Evolutionary conservation across 106 monocot species (phyloP), one percentile per base, ranked within the genome.

Genomic region (Dendrobium officinale): DNA sequence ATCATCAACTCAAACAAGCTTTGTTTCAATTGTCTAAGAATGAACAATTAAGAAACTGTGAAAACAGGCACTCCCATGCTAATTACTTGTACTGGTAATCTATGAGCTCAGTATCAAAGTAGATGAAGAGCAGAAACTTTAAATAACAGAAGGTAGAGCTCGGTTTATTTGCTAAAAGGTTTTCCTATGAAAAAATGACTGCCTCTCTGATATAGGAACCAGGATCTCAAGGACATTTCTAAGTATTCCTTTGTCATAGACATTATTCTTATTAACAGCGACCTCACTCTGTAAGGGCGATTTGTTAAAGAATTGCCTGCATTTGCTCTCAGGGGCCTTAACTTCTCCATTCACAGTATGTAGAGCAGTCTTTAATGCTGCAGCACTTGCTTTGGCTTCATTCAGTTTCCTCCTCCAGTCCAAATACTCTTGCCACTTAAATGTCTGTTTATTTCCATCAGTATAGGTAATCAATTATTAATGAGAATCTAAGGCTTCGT

Each of bases 391-490:
- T 77, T 91, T 95, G 18, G 92, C 91, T 85, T 99, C 93, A 44
- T 91, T 93, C 42, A 95, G 82, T 68, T 93, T 99, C 79, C 45
- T 88, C 85, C 86, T 99, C 93, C 95, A 95, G 81, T 79, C 89
- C 59, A 91, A 83, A 77, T 99, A 99, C 64, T 99, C 95, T 87
- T 99, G 89, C 98, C 98, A 99, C 82, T 99, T 99, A 45, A 91
- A 95, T 33, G 95, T 88, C 99, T 99, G 83, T 75, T 82, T 11
- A 42, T 76, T 83, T 6, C n/a, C 20, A 6, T 27, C 70, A 1
- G 6, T 9, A 4, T 70, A 31, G 10, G 70, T 27, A 70, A 70
- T 6, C 33, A 8, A 31, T 15, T 9, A 37, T 31, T 70, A 70
- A 70, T 33, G 33, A 27, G 4, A 61, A 20, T 22, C 5, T 61